Evolutionary conservation across 1,139 yeast species (phyloP), one percentile per base, ranked within the genome.

Genomic region (Pneumocystis wakefieldiae): DNA sequence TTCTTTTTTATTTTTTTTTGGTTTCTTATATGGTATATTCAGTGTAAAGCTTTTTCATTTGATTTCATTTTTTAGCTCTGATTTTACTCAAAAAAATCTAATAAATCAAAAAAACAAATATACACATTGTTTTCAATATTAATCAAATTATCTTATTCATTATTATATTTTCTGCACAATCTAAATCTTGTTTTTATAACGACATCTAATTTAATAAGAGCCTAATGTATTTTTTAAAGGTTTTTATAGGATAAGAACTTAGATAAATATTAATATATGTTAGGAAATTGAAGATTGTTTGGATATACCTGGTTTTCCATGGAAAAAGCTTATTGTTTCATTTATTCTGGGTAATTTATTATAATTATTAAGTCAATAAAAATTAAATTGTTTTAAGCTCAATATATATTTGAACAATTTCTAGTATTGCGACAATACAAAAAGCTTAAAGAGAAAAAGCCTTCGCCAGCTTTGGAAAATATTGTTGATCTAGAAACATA

Each of bases 361-460:
- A 24, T 48, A 24, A 24, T 48, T 48, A 12, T 48, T 24, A 12
- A 19, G 14, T 24, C 8, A 24, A 8, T 37, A n/a, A n/a, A 19
- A 48, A 48, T 48, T 48, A 14, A 48, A 24, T 24, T 48, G 7
- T 39, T 39, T 48, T 24, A 48, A 48, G 55, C n/a, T 12, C 55
- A 48, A 48, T 48, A 48, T 48, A 53, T 36, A n/a, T 58, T 62
- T 61, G 57, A 53, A 28, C 61, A 61, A 19, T 87, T 86, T 72
- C 77, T 91, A 65, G 81, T 84, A 59, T 81, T 79, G 70, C 84
- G 97, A 71, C 97, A 91, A 74, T 86, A 86, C 72, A 80, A 79
- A 69, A 86, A 85, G 2, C 79, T 89, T 67, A 77, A 79, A 58
- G 77, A 80, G 24, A 81, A 83, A 32, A 69, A 71, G 37, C 77